These are phyloP conservation scores for Apodospora peruviana DNA, from an alignment of 495 filamentous ascomycete genomes.

Conservation along the genomic window DNA sequence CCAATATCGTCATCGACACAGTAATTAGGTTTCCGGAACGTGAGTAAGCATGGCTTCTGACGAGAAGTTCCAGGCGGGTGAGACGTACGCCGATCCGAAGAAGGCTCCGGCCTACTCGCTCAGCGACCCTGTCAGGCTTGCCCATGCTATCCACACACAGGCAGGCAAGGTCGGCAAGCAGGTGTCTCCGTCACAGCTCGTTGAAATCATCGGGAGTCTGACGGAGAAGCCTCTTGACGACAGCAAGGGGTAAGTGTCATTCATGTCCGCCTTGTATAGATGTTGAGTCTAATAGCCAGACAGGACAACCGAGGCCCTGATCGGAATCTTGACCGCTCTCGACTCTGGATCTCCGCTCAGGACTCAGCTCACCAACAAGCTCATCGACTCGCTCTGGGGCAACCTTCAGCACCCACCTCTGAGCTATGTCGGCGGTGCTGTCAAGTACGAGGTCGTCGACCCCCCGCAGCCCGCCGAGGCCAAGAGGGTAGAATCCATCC, in stretches of 20 bases:
- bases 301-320: slow-evolving; percentile 26
- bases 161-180: slow-evolving; percentile 15
- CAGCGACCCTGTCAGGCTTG: slow-evolving; percentile 21
- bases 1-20: no score
- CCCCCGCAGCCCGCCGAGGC: neutral
- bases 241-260: slow-evolving; percentile 22
- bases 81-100: slow-evolving; percentile 8
- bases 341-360: slow-evolving; percentile 50
- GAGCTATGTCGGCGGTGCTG: slow-evolving; percentile 44
- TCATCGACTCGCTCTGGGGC: slow-evolving; percentile 61
- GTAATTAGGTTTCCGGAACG: no score
- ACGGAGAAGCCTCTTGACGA: slow-evolving; percentile 26
- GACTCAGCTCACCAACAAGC: slow-evolving; percentile 49
- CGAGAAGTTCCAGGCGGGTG: slow-evolving; percentile 12
- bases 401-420: slow-evolving; percentile 64
- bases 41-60: slow-evolving; percentile 1
- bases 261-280: neutral
- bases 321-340: slow-evolving; percentile 34
- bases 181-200: slow-evolving; percentile 17
- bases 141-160: slow-evolving; percentile 23
- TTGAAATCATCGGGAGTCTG: slow-evolving; percentile 21
- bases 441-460: slow-evolving; percentile 25
- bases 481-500: slow-evolving; percentile 16
- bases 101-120: slow-evolving; percentile 14
- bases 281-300: neutral